Conservation (phyloP, 352 stramenopile genomes). For the Pythium phragmiticola region DNA sequence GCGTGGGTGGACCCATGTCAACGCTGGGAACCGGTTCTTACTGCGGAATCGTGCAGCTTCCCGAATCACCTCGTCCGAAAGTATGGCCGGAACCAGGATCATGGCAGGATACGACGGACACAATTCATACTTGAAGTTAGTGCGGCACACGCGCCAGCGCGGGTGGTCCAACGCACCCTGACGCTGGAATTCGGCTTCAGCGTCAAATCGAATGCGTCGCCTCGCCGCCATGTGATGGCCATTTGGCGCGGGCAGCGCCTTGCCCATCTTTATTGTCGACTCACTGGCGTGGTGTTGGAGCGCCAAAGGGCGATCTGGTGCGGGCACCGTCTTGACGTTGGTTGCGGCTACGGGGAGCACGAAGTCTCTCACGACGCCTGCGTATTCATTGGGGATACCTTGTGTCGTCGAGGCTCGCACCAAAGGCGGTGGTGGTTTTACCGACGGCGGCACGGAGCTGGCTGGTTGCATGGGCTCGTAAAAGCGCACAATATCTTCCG, state of each 20-base stretch:
- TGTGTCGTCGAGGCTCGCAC: slow-evolving; percentile 33
- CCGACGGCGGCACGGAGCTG: slow-evolving; percentile 1
- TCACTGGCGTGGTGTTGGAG: slow-evolving; percentile 53
- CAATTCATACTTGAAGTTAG: slow-evolving; percentile 73
- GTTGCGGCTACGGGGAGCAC: neutral
- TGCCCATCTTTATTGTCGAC: slow-evolving; percentile 17
- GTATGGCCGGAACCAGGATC: slow-evolving; percentile 59
- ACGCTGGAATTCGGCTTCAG: slow-evolving; percentile 53
- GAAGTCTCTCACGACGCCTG: slow-evolving; percentile 19
- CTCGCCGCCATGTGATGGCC: slow-evolving; percentile 29
- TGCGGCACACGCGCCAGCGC: slow-evolving; percentile 54
- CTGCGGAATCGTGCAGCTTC: slow-evolving; percentile 71
- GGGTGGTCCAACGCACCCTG: slow-evolving; percentile 66
- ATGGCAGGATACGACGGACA: slow-evolving; percentile 73
- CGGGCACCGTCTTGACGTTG: neutral
- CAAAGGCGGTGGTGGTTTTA: slow-evolving; percentile 23
- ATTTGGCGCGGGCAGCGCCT: slow-evolving; percentile 12
- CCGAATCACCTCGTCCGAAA: slow-evolving; percentile 69
- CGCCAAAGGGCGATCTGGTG: slow-evolving; percentile 13
- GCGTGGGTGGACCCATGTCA: slow-evolving; percentile 90
- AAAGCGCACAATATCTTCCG: slow-evolving; percentile 55
- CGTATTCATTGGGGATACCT: slow-evolving; percentile 25
- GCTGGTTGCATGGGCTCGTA: slow-evolving; percentile 43
- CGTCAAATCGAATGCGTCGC: slow-evolving; percentile 75
- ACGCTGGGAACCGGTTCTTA: slow-evolving; percentile 70